Evolutionary conservation across 768 basidiomycete species (phyloP), one percentile per base, ranked within the genome.

Genomic region (Lactarius vividus): DNA sequence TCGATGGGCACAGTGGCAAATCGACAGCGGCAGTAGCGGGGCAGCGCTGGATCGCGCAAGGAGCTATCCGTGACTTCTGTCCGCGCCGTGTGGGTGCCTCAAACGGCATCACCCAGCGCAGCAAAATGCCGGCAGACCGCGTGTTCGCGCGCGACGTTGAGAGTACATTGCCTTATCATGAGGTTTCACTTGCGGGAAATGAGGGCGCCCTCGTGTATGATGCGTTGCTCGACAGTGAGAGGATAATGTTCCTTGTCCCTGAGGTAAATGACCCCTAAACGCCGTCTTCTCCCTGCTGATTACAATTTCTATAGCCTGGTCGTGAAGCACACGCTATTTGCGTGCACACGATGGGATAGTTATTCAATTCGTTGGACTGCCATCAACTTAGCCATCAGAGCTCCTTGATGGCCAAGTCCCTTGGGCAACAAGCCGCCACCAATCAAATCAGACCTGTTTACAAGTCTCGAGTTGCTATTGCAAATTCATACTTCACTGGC

Each of bases 171-270:
- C 49, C 52, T 8, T 64, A 59, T 20, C 10, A 39, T 33, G 63
- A 64, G 26, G 52, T 11, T 8, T 55, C 29, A 8, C 37, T 64
- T 5, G 29, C 15, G 39, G 42, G 26, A n/a, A 4, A 55, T 28
- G 23, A 55, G 8, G 26, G 29, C 26, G 20, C 23, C 13, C 23
- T 54, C 7, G 26, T 46, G 40, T n/a, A 33, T 3, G 44, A 49
- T 18, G 54, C 55, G 37, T n/a, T 66, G 56, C 35, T 65, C 23
- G 64, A 65, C 37, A 20, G 29, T 23, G 64, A 56, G 28, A 59
- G 42, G 28, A 23, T 57, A 4, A 10, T 52, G n/a, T 39, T 57
- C 23, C 28, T 54, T 35, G 53, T 44, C n/a, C 31, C 40, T 15
- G 28, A 23, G 3, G 64, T 65, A 55, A 54, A n/a, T 55, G 39